These are phyloP conservation scores for Naganishia onofrii DNA, from an alignment of 768 basidiomycete species.

Conservation along the genomic window DNA sequence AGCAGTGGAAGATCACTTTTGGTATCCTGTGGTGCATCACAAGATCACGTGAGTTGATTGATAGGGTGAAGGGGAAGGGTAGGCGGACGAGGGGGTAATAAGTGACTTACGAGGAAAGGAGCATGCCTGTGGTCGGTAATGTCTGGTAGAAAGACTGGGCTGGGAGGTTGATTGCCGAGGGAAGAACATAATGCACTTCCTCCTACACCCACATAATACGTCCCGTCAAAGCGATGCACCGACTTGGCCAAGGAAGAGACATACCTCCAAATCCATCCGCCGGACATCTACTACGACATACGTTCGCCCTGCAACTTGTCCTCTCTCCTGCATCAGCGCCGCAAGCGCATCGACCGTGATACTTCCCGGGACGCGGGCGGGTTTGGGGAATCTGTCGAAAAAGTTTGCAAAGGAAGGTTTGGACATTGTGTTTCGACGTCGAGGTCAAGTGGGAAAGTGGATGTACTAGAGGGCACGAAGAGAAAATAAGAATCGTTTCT, in stretches of 20 bases:
- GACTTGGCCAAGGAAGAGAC: neutral
- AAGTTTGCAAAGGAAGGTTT: neutral
- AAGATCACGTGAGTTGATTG: neutral
- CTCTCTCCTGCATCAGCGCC: neutral
- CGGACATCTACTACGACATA: conserved; percentile 54
- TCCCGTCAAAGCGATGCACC: neutral
- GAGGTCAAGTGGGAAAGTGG: too few species aligned
- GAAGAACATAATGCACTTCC: conserved; percentile 41
- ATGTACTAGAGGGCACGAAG: too few species aligned
- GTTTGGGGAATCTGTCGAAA: conserved; percentile 18
- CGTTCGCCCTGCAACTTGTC: conserved; percentile 32
- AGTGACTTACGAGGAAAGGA: conserved; percentile 5
- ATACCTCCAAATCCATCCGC: conserved; percentile 54
- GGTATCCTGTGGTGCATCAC: conserved; percentile 21
- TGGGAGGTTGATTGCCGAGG: conserved; percentile 56
- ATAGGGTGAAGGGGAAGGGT: too few species aligned
- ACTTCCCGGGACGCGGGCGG: neutral
- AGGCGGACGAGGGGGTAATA: neutral
- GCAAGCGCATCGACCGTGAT: conserved; percentile 26
- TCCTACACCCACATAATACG: neutral
- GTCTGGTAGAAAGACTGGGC: conserved; percentile 56
- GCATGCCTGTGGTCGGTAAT: conserved; percentile 36
- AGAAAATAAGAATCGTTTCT: too few species aligned
- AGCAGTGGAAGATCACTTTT: conserved; percentile 39
- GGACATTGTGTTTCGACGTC: conserved; percentile 16